phyloP scores from a whole-genome alignment of 805 yeast genomes.

The Kuraishia floccosa region DNA sequence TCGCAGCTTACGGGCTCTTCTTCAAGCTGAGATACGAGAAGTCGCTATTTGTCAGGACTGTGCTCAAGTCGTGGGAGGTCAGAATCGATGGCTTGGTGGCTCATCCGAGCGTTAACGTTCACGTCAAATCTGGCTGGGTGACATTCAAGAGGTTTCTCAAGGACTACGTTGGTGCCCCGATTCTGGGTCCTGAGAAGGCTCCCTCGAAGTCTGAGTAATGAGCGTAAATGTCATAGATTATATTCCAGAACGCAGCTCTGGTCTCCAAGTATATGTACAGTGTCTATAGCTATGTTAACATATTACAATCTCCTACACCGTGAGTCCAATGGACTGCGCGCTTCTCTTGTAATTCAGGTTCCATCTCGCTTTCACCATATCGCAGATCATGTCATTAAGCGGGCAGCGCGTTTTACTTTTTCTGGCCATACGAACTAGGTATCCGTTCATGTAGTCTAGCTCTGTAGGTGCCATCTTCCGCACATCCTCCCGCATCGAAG shows the following conservation, averaged over 20 bases:
- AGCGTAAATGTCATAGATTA: neutral
- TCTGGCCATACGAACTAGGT: conserved; percentile 45
- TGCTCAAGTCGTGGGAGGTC: conserved; percentile 60
- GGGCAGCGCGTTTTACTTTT: conserved; percentile 30
- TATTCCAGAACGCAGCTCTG: neutral
- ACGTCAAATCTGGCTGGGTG: conserved; percentile 37
- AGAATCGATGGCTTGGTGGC: conserved; percentile 43
- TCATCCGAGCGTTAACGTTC: conserved; percentile 40
- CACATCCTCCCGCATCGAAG: conserved; percentile 67
- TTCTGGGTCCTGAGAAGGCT: neutral
- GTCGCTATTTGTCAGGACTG: conserved; percentile 59
- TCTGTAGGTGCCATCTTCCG: conserved; percentile 51
- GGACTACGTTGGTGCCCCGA: conserved; percentile 6
- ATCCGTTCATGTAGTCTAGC: conserved; percentile 78
- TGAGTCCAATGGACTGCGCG: too few relatives aligned
- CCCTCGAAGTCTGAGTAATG: neutral
- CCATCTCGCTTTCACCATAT: conserved; percentile 28
- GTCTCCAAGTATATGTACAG: neutral
- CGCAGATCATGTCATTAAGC: conserved; percentile 32
- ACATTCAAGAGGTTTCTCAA: conserved; percentile 24
- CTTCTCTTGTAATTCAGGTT: conserved; percentile 1
- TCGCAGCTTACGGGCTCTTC: conserved; percentile 46
- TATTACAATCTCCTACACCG: neutral
- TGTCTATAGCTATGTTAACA: neutral
- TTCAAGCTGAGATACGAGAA: conserved; percentile 70